Base-by-base conservation (phyloP, 257 asterid genomes). In the Linderniella brevidens region DNA sequence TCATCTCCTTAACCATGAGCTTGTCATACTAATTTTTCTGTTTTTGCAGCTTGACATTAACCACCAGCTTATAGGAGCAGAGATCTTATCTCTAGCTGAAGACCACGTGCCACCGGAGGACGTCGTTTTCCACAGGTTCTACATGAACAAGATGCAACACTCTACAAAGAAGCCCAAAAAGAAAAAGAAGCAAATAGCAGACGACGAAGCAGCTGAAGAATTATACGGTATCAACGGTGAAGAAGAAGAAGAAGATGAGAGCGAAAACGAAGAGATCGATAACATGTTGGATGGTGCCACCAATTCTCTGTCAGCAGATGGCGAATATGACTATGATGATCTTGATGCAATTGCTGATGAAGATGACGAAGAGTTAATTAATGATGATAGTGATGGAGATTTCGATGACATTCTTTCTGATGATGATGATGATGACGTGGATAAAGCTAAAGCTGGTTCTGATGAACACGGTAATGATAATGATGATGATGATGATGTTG, bases 111-210 rank as follows among this genome's bases (percentile, higher is more conserved):
- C 90, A 1, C 92, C 93, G 0, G 95, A 84, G 68, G 95, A 88
- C 54, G 72, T 80, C 1, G 95, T 88, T 32, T 88, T 88, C 85
- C 98, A 84, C 19, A 88, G 76, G 50, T 88, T 88, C 62, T 84
- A 80, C 71, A 41, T 67, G 67, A 84, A 78, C 68, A 88, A 80
- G 59, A 62, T 74, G 82, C 32, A n/a, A 25, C 32, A 77, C 56
- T 70, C 92, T 50, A 58, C 80, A 3, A 77, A 76, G 64, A 83
- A 77, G 64, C 64, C 74, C 1, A 88, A 82, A 60, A 82, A 78
- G 82, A 76, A 72, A 61, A 86, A 74, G 73, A 87, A 74, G 72
- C 71, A 59, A 59, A 67, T 61, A 9, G 58, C 61, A 0, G 95
- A 72, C 13, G 98, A 84, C 0, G 94, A 74, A 52, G 92, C 68